Evolutionary conservation across 495 filamentous ascomycete species (phyloP).

Genomic region (Umbilicaria muhlenbergii): DNA sequence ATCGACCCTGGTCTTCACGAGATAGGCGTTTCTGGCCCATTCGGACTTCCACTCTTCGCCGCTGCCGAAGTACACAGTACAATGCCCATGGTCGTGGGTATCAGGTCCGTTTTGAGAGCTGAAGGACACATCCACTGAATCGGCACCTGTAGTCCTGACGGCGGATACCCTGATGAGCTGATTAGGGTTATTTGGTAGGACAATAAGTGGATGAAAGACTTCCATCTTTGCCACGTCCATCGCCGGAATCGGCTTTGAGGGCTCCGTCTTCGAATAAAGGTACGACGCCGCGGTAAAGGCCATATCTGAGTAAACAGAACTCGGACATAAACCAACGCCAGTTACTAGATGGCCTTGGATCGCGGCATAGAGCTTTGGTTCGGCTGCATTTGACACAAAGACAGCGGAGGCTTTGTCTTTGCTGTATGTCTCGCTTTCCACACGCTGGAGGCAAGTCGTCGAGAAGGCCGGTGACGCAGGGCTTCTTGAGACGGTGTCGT

Average conservation of each 20-base stretch:
- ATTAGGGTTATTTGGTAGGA: slow-evolving; percentile 3
- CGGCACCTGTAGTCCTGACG: slow-evolving; percentile 18
- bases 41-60: slow-evolving; percentile 32
- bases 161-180: slow-evolving; percentile 11
- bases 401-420: slow-evolving; percentile 6
- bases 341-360: slow-evolving; percentile 15
- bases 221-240: slow-evolving; percentile 19
- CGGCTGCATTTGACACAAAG: slow-evolving; percentile 9
- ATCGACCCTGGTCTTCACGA: slow-evolving; percentile 40
- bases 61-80: slow-evolving; percentile 32
- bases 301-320: slow-evolving; percentile 14
- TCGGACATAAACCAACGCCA: slow-evolving; percentile 8
- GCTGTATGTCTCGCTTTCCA: slow-evolving; percentile 3
- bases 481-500: not conserved
- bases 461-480: not conserved
- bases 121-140: slow-evolving; percentile 1
- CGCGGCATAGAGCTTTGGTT: slow-evolving; percentile 7
- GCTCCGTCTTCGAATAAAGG: slow-evolving; percentile 4
- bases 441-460: slow-evolving; percentile 3
- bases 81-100: slow-evolving; percentile 27
- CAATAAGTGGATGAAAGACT: slow-evolving; percentile 14
- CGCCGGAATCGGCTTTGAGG: slow-evolving; percentile 3
- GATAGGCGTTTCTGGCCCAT: slow-evolving; percentile 35
- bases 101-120: slow-evolving; percentile 18
- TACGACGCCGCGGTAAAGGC: slow-evolving; percentile 11